Evolutionary conservation across 2,329 filamentous ascomycete genomes (phyloP).

Genomic region (Pseudopithomyces maydicus): DNA sequence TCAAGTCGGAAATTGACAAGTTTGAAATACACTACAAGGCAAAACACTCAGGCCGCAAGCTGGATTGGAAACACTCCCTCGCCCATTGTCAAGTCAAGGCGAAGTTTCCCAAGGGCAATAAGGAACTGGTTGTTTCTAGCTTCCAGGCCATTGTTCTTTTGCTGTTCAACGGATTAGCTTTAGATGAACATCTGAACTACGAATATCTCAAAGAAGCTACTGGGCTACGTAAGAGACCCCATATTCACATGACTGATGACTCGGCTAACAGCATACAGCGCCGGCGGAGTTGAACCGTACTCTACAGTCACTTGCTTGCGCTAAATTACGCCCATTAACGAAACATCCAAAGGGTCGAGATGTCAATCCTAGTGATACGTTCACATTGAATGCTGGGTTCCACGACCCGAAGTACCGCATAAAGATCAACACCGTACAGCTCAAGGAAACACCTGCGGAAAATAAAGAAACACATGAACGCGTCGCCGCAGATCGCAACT

Average conservation of each 20-base stretch:
- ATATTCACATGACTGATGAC: neutral
- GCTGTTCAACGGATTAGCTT: slow-evolving; percentile 77
- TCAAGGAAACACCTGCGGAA: slow-evolving; percentile 94
- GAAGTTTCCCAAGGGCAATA: slow-evolving; percentile 76
- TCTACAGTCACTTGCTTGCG: slow-evolving; percentile 92
- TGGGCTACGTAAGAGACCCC: slow-evolving; percentile 63
- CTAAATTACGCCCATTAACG: slow-evolving; percentile 78
- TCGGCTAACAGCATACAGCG: slow-evolving; percentile 48
- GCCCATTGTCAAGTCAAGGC: slow-evolving; percentile 87
- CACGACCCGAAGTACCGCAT: slow-evolving; percentile 82
- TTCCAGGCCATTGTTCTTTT: slow-evolving; percentile 92
- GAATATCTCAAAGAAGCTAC: slow-evolving; percentile 75
- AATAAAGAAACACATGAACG: slow-evolving; percentile 93
- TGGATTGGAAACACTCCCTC: slow-evolving; percentile 93
- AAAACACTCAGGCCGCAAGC: slow-evolving; percentile 85
- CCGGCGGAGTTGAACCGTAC: slow-evolving; percentile 85
- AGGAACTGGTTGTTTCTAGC: slow-evolving; percentile 88
- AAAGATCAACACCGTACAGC: slow-evolving; percentile 98
- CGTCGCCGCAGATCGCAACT: slow-evolving; percentile 86
- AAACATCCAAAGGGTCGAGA: slow-evolving; percentile 88
- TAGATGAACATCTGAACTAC: slow-evolving; percentile 72
- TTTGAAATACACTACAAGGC: slow-evolving; percentile 86
- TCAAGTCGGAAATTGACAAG: slow-evolving; percentile 75
- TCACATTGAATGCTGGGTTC: slow-evolving; percentile 80
- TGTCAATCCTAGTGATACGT: slow-evolving; percentile 77